Percentiles rank a stretch among this genome's conserved stretches.
phyloP scores from a whole-genome alignment of 2,329 filamentous ascomycete genomes.

The Helotiales sp. region DNA sequence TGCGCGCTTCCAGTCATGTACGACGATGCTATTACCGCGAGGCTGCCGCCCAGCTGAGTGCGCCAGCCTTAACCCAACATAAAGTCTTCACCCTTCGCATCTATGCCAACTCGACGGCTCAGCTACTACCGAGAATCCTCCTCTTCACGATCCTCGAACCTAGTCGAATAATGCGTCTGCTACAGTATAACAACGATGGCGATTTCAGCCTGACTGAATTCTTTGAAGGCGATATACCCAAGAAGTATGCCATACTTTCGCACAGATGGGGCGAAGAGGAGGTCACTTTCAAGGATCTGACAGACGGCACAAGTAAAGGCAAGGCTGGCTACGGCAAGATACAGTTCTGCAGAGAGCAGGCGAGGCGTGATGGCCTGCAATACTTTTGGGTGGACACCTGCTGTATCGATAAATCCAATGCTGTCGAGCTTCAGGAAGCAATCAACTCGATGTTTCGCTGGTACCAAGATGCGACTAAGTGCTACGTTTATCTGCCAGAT shows the following conservation, averaged over 20 bases:
- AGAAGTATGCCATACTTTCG: slow-evolving; percentile 27
- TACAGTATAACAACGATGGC: slow-evolving; percentile 10
- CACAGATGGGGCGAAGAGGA: slow-evolving; percentile 27
- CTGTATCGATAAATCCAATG: slow-evolving; percentile 31
- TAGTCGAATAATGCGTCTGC: slow-evolving; percentile 14
- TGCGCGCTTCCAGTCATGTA: slow-evolving; percentile 30
- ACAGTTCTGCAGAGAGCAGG: slow-evolving; percentile 15
- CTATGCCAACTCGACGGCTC: slow-evolving; percentile 20
- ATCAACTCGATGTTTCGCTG: slow-evolving; percentile 21
- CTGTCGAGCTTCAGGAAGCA: slow-evolving; percentile 13
- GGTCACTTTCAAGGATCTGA: slow-evolving; percentile 19
- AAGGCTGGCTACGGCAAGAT: slow-evolving; percentile 22
- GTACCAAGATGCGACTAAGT: slow-evolving; percentile 21
- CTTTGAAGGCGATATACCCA: slow-evolving; percentile 18
- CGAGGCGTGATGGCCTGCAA: slow-evolving; percentile 9
- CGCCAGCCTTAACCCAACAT: slow-evolving; percentile 30
- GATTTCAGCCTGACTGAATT: slow-evolving; percentile 17
- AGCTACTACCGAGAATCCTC: slow-evolving; percentile 20
- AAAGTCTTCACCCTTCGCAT: slow-evolving; percentile 22
- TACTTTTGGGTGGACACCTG: slow-evolving; percentile 31
- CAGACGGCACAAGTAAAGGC: slow-evolving; percentile 9
- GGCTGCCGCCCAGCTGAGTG: slow-evolving; percentile 30
- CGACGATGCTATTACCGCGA: slow-evolving; percentile 28
- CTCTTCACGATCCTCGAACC: slow-evolving; percentile 17
- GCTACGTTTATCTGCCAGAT: slow-evolving; percentile 27